Evolutionary conservation across 305 asterid species (phyloP).

Genomic region (Solanum hybrid): DNA sequence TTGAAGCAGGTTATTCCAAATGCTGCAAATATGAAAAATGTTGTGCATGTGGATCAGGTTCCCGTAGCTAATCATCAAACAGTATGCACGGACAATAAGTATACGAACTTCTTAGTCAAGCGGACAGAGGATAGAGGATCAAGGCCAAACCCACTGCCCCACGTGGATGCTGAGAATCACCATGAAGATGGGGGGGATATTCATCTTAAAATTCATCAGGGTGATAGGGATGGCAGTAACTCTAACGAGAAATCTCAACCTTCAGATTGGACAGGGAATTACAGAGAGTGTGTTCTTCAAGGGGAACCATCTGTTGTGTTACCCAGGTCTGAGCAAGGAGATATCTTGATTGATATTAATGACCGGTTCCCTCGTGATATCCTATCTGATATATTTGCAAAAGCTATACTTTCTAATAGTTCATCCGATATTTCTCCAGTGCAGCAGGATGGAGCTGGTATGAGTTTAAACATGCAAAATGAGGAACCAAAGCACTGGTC

Average conservation of each 20-base stretch:
- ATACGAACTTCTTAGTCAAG: constrained; percentile 5
- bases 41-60: constrained; percentile 29
- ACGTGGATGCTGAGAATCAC: constrained; percentile 20
- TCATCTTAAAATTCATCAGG: constrained; percentile 20
- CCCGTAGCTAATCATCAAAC: constrained; percentile 12
- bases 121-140: constrained; percentile 22
- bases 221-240: constrained; percentile 24
- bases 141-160: constrained; percentile 19
- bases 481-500: constrained; percentile 83
- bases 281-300: constrained; percentile 11
- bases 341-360: constrained; percentile 68
- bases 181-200: constrained; percentile 22
- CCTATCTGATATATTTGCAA: constrained; percentile 68
- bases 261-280: constrained; percentile 19
- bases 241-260: constrained; percentile 32
- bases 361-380: constrained; percentile 72
- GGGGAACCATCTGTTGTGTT: constrained; percentile 29
- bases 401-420: constrained; percentile 49
- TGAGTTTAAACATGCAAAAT: constrained; percentile 66
- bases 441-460: constrained; percentile 52
- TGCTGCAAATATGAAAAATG: constrained; percentile 21
- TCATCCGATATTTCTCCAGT: constrained; percentile 34
- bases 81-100: not conserved
- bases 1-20: constrained; percentile 20
- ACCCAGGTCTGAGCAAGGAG: constrained; percentile 51